Base-by-base conservation (phyloP, 2,329 filamentous ascomycete species). In the Fusarium dimerum region DNA sequence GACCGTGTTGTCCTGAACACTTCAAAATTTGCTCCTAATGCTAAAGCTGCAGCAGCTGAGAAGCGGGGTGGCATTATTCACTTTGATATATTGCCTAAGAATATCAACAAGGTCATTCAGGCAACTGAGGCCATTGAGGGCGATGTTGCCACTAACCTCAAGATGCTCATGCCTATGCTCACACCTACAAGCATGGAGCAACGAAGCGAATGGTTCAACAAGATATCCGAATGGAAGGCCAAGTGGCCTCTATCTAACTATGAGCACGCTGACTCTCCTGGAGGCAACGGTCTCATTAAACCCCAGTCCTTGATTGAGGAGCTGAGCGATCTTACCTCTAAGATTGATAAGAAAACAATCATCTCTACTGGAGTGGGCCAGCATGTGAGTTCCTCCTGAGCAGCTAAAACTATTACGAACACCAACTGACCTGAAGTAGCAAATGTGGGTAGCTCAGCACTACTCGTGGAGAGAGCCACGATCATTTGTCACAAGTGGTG, bases 71-170 rank as follows among this genome's bases (percentile, higher is more conserved):
- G 94, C 67, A 97, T 99, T 66, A 84, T 97, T 15, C 93, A 99
- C 74, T 97, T 97, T 67, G 93, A 97, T 71, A 93, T 99, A 66
- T 89, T 97, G 88, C 93, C 94, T 65, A 99, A 99, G 86, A 97
- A 99, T 79, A 97, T 97, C 78, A 97, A 97, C 85, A 99, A 97
- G 83, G 92, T 97, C 40, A 89, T 99, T 13, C 91, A 97, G 76
- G 92, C 93, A 8, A 97, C 90, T 40, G 92, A 97, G 76, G 93
- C 94, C 43, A 87, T 97, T 16, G 93, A 96, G 75, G 94, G 94
- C 53, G 93, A 97, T 68, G 90, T 96, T 30, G 86, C 87, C 3
- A 77, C 86, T 16, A 97, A 96, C 73, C 78, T 97, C 34, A 79
- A 79, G 47, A 26, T 26, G 32, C 85, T 97, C 47, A 66, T 97